A percentile compares a stretch with the other conserved stretches of the same genome.
Conservation (phyloP, 441 rosid genomes). For the Rhodomyrtus psidioides region DNA sequence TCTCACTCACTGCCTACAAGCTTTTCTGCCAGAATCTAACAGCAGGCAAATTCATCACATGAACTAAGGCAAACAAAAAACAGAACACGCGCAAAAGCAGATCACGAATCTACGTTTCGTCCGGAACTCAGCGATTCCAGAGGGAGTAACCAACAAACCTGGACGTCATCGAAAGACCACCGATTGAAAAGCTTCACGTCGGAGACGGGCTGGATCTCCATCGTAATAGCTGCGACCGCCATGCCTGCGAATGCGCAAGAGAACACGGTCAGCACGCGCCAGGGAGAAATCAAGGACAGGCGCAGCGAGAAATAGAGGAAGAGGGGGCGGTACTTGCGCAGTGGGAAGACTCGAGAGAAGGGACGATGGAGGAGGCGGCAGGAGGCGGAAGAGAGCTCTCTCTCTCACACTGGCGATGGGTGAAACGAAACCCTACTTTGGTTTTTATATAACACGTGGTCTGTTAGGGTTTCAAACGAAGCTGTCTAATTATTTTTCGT, state of each 20-base stretch:
- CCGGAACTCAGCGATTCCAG: not conserved
- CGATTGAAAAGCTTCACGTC: constrained; percentile 58
- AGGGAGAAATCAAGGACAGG: not conserved
- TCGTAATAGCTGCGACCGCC: constrained; percentile 16
- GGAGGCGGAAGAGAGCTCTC: not conserved
- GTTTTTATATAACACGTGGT: not conserved
- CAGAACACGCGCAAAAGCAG: not conserved
- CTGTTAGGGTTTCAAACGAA: not conserved
- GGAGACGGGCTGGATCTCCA: constrained; percentile 16
- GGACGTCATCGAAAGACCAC: constrained; percentile 57
- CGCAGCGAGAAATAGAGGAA: not conserved
- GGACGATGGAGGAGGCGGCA: not conserved
- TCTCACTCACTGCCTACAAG: not conserved
- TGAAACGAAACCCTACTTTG: not conserved
- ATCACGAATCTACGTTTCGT: not conserved
- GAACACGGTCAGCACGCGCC: not conserved
- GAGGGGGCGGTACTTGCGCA: not conserved
- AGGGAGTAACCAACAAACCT: constrained; percentile 7
- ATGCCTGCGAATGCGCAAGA: constrained; percentile 13
- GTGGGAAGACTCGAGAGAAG: not conserved
- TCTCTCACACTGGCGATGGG: not conserved
- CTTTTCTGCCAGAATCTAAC: not conserved
- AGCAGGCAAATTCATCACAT: not conserved
- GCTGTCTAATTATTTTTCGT: no score
- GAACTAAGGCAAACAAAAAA: not conserved